Conservation (phyloP, 805 yeast species). For the Blastobotrys attinorum region DNA sequence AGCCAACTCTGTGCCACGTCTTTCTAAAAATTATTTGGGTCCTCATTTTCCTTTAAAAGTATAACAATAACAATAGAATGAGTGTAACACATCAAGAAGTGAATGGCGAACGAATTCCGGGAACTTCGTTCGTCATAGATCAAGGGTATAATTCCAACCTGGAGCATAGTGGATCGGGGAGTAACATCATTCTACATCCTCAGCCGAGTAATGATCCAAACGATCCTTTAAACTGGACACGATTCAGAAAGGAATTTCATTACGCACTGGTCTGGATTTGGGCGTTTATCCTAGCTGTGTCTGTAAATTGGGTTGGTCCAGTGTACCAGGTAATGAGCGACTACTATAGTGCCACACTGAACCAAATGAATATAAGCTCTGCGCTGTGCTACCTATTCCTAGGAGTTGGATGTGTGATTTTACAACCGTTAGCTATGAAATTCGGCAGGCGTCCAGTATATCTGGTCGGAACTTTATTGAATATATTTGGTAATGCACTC, state of each 20-base stretch:
- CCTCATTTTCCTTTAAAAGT: too few species aligned
- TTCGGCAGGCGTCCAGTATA: slow-evolving; percentile 38
- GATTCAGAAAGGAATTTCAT: slow-evolving; percentile 37
- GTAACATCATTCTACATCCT: slow-evolving; percentile 52
- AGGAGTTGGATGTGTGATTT: slow-evolving; percentile 21
- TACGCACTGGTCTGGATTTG: slow-evolving; percentile 38
- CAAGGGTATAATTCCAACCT: not conserved
- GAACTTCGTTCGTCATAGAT: slow-evolving; percentile 8
- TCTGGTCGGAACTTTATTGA: slow-evolving; percentile 28
- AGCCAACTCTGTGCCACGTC: too few species aligned
- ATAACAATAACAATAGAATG: not conserved
- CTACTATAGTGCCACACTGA: slow-evolving; percentile 14
- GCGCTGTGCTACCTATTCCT: slow-evolving; percentile 12
- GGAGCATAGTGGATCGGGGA: slow-evolving; percentile 26
- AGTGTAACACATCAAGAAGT: not conserved
- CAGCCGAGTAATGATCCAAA: slow-evolving; percentile 60
- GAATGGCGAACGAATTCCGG: slow-evolving; percentile 4
- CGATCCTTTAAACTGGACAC: slow-evolving; percentile 59
- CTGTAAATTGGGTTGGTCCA: slow-evolving; percentile 22
- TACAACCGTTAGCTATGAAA: slow-evolving; percentile 36
- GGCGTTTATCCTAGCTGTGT: slow-evolving; percentile 22
- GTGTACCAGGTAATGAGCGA: slow-evolving; percentile 17
- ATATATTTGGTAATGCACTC: slow-evolving; percentile 31
- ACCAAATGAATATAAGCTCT: slow-evolving; percentile 15
- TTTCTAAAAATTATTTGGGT: too few species aligned